Evolutionary conservation across 257 asterid species (phyloP), one percentile per base, ranked within the genome.

Genomic region (Knoxia roxburghii): DNA sequence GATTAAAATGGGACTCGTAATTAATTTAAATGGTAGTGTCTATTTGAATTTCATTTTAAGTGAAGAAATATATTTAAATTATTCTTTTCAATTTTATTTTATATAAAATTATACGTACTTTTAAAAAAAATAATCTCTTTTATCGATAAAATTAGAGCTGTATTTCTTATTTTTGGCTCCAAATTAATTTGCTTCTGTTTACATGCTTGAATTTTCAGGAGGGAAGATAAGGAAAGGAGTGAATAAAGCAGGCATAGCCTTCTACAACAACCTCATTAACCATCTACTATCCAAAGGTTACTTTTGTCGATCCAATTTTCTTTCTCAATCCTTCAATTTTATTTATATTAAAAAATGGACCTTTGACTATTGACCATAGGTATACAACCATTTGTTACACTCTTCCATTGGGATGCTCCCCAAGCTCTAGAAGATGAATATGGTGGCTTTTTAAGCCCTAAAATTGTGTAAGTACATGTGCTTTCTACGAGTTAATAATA

Each of bases 351-450:
- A n/a, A 48, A 48, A 17, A 3, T 18, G 3, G 6, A 48, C 53
- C 23, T 1, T 48, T 48, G 49, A 32, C 17, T 12, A 37, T 43
- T 57, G 27, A 59, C 64, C 43, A 59, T 30, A 60, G 65, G 65
- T 30, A 60, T 60, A n/a, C 48, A 33, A 37, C 65, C 65, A 0
- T 60, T 20, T n/a, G 65, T 60, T 9, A 60, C 48, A 8, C 65
- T 60, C 48, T 60, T 35, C 37, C 65, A 60, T 37, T 60, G 65
- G 65, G 65, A 60, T 6, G 49, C 37, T 33, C 65, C 65, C 9
- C 65, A 60, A 60, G 65, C 65, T 33, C 65, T 60, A 33, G 65
- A 60, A 37, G 49, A 35, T 60, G 65, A 60, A 35, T 60, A 60
- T 35, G 65, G 65, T 37, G 65, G 65, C 48, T 60, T 60, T 49